Evolutionary conservation across 1,139 yeast genomes (phyloP).

Genomic region (Ogataea hybrid): DNA sequence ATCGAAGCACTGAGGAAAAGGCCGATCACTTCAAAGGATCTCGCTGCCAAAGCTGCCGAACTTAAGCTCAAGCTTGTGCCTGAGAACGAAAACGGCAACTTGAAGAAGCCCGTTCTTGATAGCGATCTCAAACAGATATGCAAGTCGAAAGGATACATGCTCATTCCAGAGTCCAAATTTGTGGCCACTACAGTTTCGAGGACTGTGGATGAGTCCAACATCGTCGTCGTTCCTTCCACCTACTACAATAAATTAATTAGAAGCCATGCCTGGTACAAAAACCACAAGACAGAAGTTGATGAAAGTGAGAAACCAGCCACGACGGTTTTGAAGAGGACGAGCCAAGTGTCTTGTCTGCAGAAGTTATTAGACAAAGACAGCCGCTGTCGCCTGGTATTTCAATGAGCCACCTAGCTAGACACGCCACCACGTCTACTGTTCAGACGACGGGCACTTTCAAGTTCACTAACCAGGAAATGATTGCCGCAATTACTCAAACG

Average conservation of each 20-base stretch:
- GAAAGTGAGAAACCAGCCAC: constrained; percentile 1
- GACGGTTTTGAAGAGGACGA: constrained; percentile 6
- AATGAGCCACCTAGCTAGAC: constrained; percentile 12
- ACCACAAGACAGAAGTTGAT: constrained; percentile 18
- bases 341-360: constrained; percentile 11
- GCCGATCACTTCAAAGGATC: constrained; percentile 29
- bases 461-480: constrained; percentile 72
- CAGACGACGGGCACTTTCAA: constrained; percentile 58
- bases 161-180: constrained; percentile 54
- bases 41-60: constrained; percentile 42
- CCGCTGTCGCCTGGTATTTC: constrained; percentile 10
- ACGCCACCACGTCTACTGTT: constrained; percentile 20
- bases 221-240: constrained; percentile 60
- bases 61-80: constrained; percentile 45
- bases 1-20: constrained; percentile 25
- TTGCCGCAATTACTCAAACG: constrained; percentile 87
- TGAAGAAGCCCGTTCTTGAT: constrained; percentile 25
- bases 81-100: constrained; percentile 30
- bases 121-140: constrained; percentile 35
- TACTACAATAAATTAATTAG: constrained; percentile 57
- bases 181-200: constrained; percentile 59
- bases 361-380: constrained; percentile 3
- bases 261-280: constrained; percentile 33
- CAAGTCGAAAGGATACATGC: constrained; percentile 44
- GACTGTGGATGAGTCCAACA: constrained; percentile 53